Evolutionary conservation across 2,329 filamentous ascomycete genomes (phyloP).

Genomic region (Colletotrichum paranaense): DNA sequence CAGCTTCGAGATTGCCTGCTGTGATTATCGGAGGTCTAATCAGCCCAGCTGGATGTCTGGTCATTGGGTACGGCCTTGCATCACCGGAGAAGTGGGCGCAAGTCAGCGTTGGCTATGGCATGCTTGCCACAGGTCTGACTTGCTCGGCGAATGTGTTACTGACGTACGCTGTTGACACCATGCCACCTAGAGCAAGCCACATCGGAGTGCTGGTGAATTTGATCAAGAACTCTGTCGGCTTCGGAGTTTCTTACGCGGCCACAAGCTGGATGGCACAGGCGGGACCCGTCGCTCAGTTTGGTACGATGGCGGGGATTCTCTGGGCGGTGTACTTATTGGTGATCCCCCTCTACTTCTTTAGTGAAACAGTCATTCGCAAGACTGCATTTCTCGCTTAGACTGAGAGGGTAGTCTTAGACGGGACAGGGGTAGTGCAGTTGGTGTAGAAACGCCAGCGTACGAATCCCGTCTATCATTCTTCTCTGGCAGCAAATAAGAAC

Average conservation of each 20-base stretch:
- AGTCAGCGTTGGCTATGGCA: constrained; percentile 36
- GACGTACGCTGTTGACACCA: constrained; percentile 37
- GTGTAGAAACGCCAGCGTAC: no score
- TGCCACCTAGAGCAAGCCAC: constrained; percentile 30
- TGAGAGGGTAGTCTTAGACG: neutral
- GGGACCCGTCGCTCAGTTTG: constrained; percentile 34
- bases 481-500: neutral
- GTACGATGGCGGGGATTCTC: constrained; percentile 37
- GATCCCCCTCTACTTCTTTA: constrained; percentile 27
- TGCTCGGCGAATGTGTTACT: constrained; percentile 37
- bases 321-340: constrained; percentile 32
- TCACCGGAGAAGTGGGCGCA: constrained; percentile 32
- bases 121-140: constrained; percentile 37
- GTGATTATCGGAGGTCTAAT: constrained; percentile 34
- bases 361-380: constrained; percentile 10
- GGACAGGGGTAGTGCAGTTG: neutral
- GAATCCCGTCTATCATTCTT: neutral
- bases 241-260: constrained; percentile 35
- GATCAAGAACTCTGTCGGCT: constrained; percentile 36
- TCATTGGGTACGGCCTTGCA: constrained; percentile 33
- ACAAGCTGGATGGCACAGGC: constrained; percentile 30
- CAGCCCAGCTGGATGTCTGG: constrained; percentile 35
- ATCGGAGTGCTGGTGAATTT: constrained; percentile 38
- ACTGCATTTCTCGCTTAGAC: neutral
- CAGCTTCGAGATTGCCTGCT: constrained; percentile 31